Conservation (phyloP, 2,329 filamentous ascomycete genomes). For the Diaporthe velutina region DNA sequence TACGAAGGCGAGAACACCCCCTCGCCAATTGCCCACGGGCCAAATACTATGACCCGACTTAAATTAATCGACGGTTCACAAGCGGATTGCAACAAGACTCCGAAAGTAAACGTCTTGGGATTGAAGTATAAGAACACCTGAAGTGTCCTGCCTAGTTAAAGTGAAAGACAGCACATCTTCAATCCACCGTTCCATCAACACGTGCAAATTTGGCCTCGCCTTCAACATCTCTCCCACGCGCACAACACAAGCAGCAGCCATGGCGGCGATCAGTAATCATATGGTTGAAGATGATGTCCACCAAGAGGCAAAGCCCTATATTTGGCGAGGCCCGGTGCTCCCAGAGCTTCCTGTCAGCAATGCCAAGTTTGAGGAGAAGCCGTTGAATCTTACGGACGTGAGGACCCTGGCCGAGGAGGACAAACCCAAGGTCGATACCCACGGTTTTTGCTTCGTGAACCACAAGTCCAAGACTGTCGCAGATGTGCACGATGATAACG, state of each 20-base stretch:
- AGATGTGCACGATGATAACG: slow-evolving; percentile 6
- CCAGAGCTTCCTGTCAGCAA: slow-evolving; percentile 22
- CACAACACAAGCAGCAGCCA: background rate
- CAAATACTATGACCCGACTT: background rate
- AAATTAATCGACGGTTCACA: background rate
- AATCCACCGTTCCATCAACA: background rate
- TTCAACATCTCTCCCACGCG: too few relatives aligned
- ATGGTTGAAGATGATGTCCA: slow-evolving; percentile 22
- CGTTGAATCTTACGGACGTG: slow-evolving; percentile 24
- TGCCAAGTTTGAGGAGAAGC: slow-evolving; percentile 26
- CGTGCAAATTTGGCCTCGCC: background rate
- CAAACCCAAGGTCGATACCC: slow-evolving; percentile 24
- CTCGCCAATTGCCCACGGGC: background rate
- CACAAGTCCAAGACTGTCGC: slow-evolving; percentile 9
- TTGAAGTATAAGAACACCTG: background rate
- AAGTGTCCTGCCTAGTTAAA: background rate
- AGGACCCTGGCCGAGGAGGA: slow-evolving; percentile 16
- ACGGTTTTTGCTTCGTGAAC: slow-evolving; percentile 20
- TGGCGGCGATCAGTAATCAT: slow-evolving; percentile 36
- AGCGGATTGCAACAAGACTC: background rate
- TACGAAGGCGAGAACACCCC: background rate
- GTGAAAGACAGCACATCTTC: background rate
- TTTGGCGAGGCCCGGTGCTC: slow-evolving; percentile 3
- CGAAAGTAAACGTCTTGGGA: background rate
- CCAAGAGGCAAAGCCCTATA: slow-evolving; percentile 12